phyloP scores from a whole-genome alignment of 2,329 filamentous ascomycete species.

The Hypoxylon rubiginosum region DNA sequence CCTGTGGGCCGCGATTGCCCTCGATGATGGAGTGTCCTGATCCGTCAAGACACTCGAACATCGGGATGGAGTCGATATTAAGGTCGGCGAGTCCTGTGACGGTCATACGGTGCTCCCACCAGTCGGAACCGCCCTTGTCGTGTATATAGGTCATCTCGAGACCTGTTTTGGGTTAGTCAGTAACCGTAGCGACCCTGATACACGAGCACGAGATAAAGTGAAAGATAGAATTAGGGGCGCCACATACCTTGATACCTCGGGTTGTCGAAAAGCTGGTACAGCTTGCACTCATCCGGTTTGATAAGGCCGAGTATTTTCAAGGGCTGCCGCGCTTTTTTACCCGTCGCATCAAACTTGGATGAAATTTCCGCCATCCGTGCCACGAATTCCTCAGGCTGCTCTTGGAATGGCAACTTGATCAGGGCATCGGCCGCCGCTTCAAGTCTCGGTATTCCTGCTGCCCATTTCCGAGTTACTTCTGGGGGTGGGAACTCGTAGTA shows the following conservation, averaged over 20 bases:
- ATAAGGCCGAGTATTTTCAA: neutral
- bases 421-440: too few relatives aligned
- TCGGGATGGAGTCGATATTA: too few relatives aligned
- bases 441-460: too few relatives aligned
- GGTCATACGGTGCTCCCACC: conserved; percentile 42
- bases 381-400: too few relatives aligned
- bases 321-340: too few relatives aligned
- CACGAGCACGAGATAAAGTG: neutral
- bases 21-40: conserved; percentile 49
- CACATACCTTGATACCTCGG: conserved; percentile 29
- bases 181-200: neutral
- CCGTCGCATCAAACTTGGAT: too few relatives aligned
- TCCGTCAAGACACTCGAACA: conserved; percentile 11
- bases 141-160: conserved; percentile 39
- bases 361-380: too few relatives aligned
- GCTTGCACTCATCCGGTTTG: conserved; percentile 24
- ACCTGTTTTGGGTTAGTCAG: neutral
- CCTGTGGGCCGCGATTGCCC: conserved; percentile 47
- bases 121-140: conserved; percentile 42
- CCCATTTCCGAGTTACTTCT: too few relatives aligned
- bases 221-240: neutral
- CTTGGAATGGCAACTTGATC: too few relatives aligned
- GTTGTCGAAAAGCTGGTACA: conserved; percentile 41
- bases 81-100: conserved; percentile 28
- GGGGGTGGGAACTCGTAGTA: too few relatives aligned